These are phyloP conservation scores for Aspergillus felis DNA, from an alignment of 2,329 filamentous ascomycete species.

Conservation along the genomic window DNA sequence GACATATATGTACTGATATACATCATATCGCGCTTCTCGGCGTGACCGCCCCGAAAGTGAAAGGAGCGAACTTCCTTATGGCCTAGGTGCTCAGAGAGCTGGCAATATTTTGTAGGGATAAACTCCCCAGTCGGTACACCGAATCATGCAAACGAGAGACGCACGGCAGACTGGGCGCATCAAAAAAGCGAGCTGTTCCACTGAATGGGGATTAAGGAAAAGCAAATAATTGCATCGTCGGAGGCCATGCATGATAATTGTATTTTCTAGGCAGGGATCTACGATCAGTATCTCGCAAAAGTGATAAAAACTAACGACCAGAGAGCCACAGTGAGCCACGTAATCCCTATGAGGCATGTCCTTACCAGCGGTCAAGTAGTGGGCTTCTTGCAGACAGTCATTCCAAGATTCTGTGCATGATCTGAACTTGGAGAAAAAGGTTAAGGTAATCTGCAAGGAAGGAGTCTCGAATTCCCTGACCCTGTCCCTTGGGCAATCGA, in stretches of 20 bases:
- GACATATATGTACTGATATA: slow-evolving; percentile 8
- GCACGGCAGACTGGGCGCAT: slow-evolving; percentile 15
- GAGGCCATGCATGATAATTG: slow-evolving; percentile 9
- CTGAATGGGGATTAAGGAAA: slow-evolving; percentile 5
- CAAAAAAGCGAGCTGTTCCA: slow-evolving; percentile 14
- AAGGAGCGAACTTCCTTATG: not conserved
- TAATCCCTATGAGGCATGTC: not conserved
- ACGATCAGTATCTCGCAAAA: slow-evolving; percentile 1
- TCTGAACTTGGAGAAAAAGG: not conserved
- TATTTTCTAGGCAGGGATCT: slow-evolving; percentile 11
- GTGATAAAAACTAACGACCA: not conserved
- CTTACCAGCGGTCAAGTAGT: not conserved
- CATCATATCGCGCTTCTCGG: not conserved
- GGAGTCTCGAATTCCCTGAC: not conserved
- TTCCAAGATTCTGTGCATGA: not conserved
- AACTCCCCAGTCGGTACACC: not conserved
- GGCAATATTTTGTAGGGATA: not conserved
- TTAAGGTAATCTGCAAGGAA: not conserved
- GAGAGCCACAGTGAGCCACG: not conserved
- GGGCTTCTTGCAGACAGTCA: not conserved
- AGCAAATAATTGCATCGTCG: slow-evolving; percentile 5
- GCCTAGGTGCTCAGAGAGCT: not conserved
- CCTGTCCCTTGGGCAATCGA: not conserved
- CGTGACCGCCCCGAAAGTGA: not conserved
- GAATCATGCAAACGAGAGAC: slow-evolving; percentile 1